These are phyloP conservation scores for Hemileia vastatrix DNA, from an alignment of 1,284 basidiomycete genomes.

Conservation along the genomic window DNA sequence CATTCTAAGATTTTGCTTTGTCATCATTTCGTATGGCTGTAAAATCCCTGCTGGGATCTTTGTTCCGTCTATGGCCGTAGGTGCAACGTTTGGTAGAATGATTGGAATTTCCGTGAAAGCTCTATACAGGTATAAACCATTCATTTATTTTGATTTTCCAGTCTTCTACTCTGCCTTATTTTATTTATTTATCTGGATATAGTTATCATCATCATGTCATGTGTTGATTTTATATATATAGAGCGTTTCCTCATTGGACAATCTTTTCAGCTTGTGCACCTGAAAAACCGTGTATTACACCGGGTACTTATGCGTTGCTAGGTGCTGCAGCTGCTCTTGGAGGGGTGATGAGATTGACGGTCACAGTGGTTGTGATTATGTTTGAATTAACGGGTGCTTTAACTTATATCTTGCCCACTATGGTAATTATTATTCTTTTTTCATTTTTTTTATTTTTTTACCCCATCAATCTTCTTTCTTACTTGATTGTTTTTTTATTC, in stretches of 20 bases:
- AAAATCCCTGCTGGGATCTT: slow-evolving; percentile 98
- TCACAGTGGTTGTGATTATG: slow-evolving; percentile 99
- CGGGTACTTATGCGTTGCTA: slow-evolving; percentile 91
- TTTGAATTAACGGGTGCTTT: slow-evolving; percentile 98
- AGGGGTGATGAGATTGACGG: slow-evolving; percentile 94
- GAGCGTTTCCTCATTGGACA: slow-evolving; percentile 67
- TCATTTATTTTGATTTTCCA: neutral
- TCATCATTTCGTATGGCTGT: slow-evolving; percentile 86
- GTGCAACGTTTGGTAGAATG: slow-evolving; percentile 91
- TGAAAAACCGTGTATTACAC: slow-evolving; percentile 92
- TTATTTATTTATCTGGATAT: neutral
- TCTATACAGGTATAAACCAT: slow-evolving; percentile 59
- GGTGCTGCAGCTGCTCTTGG: slow-evolving; percentile 89
- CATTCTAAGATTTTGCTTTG: slow-evolving; percentile 70
- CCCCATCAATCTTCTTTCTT: neutral
- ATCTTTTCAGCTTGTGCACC: slow-evolving; percentile 84
- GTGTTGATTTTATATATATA: slow-evolving; percentile 41
- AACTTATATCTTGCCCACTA: slow-evolving; percentile 94
- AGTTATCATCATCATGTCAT: neutral
- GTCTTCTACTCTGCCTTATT: neutral
- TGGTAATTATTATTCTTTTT: slow-evolving; percentile 54
- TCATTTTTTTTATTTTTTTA: neutral
- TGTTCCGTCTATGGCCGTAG: slow-evolving; percentile 94
- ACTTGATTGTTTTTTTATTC: slow-evolving; percentile 1
- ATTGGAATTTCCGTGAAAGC: slow-evolving; percentile 90